These are phyloP conservation scores for Tilletiaria anomala DNA, from an alignment of 1,284 basidiomycete genomes.

Conservation along the genomic window DNA sequence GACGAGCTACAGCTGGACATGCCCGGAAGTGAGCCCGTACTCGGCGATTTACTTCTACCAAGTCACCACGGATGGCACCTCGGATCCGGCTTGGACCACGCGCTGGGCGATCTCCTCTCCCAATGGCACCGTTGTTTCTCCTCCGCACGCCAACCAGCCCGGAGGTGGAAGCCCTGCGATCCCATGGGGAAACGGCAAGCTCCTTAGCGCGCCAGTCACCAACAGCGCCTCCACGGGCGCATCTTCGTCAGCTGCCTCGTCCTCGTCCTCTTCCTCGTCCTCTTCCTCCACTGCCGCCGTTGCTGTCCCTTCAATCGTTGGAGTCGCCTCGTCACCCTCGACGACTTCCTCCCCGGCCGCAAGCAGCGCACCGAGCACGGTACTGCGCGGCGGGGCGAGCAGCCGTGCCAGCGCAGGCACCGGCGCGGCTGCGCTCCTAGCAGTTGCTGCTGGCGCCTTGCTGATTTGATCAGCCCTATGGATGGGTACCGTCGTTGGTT, in stretches of 20 bases:
- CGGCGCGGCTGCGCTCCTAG: too few relatives aligned
- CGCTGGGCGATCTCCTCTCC: constrained; percentile 61
- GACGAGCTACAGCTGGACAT: constrained; percentile 49
- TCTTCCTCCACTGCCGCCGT: too few relatives aligned
- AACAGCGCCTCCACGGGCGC: not conserved
- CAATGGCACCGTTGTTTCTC: constrained; percentile 45
- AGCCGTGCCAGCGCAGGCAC: too few relatives aligned
- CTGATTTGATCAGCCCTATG: too few relatives aligned
- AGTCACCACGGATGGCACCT: constrained; percentile 18
- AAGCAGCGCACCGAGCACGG: too few relatives aligned
- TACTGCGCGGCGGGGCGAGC: too few relatives aligned
- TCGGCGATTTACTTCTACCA: constrained; percentile 31
- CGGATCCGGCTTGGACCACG: constrained; percentile 55
- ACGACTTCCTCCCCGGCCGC: too few relatives aligned
- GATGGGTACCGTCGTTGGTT: too few relatives aligned
- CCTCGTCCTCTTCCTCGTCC: not conserved
- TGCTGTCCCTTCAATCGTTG: too few relatives aligned
- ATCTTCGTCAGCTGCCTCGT: not conserved
- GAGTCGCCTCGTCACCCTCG: too few relatives aligned
- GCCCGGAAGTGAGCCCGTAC: constrained; percentile 56
- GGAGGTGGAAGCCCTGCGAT: constrained; percentile 44
- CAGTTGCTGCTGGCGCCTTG: too few relatives aligned
- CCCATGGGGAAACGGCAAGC: constrained; percentile 50
- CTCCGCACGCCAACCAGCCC: constrained; percentile 48
- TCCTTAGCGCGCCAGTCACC: constrained; percentile 1